A percentile compares a stretch with the other conserved stretches of the same genome.
Conservation (phyloP, 192 early-diverging fungal genomes). For the Cetraspora pellucida region DNA sequence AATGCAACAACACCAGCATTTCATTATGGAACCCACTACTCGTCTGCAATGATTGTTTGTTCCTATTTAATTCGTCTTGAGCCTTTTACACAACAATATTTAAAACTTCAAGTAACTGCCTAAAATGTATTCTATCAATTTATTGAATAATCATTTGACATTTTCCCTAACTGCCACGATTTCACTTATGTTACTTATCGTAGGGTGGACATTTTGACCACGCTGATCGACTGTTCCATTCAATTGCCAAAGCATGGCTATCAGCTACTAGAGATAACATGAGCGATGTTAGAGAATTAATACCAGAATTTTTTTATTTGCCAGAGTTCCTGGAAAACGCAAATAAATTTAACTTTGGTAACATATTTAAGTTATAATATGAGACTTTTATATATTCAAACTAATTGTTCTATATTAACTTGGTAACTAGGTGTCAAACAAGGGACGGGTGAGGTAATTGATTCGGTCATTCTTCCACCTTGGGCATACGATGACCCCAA, state of each 20-base stretch:
- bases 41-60: constrained; percentile 87
- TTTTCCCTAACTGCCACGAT: neutral
- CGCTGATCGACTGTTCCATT: constrained; percentile 80
- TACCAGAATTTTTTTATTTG: constrained; percentile 95
- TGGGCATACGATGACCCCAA: constrained; percentile 79
- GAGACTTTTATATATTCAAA: neutral
- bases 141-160: neutral
- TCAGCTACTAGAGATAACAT: constrained; percentile 73
- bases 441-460: constrained; percentile 65
- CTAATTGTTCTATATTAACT: constrained; percentile 5
- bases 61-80: constrained; percentile 88
- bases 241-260: constrained; percentile 73
- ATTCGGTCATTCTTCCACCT: constrained; percentile 78
- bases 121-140: neutral
- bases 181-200: neutral
- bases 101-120: constrained; percentile 60
- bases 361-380: constrained; percentile 42
- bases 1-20: constrained; percentile 62
- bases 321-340: constrained; percentile 87
- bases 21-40: constrained; percentile 98
- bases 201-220: constrained; percentile 83
- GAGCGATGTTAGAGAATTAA: constrained; percentile 90
- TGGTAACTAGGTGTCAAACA: constrained; percentile 45
- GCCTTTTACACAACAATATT: constrained; percentile 83
- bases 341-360: constrained; percentile 69